Evolutionary conservation across 441 rosid species (phyloP).

Genomic region (Sinapis alba): DNA sequence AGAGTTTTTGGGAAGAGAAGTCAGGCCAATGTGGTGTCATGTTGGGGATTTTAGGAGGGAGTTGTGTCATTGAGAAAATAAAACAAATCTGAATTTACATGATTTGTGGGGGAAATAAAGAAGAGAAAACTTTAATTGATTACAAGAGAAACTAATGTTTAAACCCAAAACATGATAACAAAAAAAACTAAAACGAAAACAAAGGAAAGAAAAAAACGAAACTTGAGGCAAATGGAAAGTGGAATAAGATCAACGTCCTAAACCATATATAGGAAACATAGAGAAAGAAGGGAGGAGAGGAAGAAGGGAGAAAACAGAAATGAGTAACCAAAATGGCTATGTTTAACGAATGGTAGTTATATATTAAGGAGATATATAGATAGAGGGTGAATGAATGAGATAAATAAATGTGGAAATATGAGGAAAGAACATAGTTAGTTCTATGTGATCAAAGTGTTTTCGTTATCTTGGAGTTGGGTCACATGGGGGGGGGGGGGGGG

Average conservation of each 20-base stretch:
- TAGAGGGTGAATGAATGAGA: background rate
- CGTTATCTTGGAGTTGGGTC: slow-evolving; percentile 13
- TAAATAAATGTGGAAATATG: background rate
- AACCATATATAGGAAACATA: slow-evolving; percentile 11
- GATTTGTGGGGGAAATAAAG: background rate
- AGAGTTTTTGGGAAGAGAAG: slow-evolving; percentile 38
- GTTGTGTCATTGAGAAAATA: slow-evolving; percentile 63
- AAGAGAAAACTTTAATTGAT: background rate
- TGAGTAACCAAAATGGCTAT: slow-evolving; percentile 31
- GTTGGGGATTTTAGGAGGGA: slow-evolving; percentile 89
- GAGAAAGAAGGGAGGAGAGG: slow-evolving; percentile 12
- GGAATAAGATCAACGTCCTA: slow-evolving; percentile 6
- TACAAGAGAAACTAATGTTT: background rate
- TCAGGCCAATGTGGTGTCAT: slow-evolving; percentile 74
- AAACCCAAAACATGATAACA: background rate
- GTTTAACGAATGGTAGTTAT: slow-evolving; percentile 30
- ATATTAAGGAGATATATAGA: background rate
- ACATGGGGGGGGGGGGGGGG: background rate
- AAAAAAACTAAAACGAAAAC: background rate
- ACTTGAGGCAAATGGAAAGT: background rate
- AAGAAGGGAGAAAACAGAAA: slow-evolving; percentile 31
- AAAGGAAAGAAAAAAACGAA: background rate
- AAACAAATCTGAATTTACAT: background rate
- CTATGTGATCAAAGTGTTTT: slow-evolving; percentile 22
- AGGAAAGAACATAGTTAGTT: slow-evolving; percentile 5